These are phyloP conservation scores for Exophiala phaeomuriformis DNA, from an alignment of 2,329 filamentous ascomycete species.

Conservation along the genomic window DNA sequence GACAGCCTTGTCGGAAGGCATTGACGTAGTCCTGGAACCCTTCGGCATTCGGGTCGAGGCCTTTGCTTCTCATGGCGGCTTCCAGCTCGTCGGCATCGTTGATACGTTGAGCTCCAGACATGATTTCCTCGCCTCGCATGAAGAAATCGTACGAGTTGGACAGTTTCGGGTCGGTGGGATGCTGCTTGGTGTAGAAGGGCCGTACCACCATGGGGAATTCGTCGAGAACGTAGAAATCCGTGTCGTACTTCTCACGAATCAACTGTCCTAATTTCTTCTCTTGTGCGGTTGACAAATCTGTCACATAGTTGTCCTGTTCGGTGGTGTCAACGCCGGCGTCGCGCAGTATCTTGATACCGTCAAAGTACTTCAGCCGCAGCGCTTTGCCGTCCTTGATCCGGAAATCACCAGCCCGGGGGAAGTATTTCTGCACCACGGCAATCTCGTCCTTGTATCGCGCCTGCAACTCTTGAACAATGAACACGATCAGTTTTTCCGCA, in stretches of 20 bases:
- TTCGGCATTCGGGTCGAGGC: constrained; percentile 51
- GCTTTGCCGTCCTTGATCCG: constrained; percentile 45
- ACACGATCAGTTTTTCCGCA: constrained; percentile 44
- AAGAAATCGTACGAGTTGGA: constrained; percentile 65
- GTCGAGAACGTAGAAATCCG: constrained; percentile 95
- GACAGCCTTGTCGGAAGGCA: constrained; percentile 57
- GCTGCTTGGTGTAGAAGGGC: constrained; percentile 87
- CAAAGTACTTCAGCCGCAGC: constrained; percentile 44
- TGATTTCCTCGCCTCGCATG: constrained; percentile 64
- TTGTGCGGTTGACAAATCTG: constrained; percentile 43
- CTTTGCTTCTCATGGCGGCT: constrained; percentile 52
- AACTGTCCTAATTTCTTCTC: constrained; percentile 71
- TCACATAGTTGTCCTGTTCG: constrained; percentile 43
- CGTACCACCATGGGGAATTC: constrained; percentile 86
- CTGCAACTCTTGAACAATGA: constrained; percentile 43
- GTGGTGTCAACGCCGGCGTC: constrained; percentile 46
- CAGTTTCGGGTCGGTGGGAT: constrained; percentile 57
- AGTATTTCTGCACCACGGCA: constrained; percentile 42
- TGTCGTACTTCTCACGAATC: constrained; percentile 79
- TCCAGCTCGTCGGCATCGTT: constrained; percentile 54
- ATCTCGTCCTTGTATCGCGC: constrained; percentile 40
- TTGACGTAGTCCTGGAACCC: constrained; percentile 59
- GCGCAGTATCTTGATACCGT: constrained; percentile 42
- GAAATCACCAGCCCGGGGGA: constrained; percentile 46
- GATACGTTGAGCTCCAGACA: constrained; percentile 61